These are phyloP conservation scores for Phytophthora hibernalis DNA, from an alignment of 352 stramenopile genomes.

Conservation along the genomic window DNA sequence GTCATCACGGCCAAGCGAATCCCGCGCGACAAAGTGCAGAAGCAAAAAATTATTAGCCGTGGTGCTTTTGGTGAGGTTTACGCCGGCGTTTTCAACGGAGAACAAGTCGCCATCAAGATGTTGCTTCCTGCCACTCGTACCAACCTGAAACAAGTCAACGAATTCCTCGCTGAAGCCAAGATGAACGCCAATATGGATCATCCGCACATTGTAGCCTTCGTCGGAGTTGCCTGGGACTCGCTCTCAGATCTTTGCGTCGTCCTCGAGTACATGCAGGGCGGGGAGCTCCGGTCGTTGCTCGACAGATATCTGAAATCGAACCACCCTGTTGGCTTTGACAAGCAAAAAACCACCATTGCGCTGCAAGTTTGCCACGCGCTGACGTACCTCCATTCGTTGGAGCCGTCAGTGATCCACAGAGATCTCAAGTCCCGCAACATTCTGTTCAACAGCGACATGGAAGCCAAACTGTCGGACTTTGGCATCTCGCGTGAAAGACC, in stretches of 20 bases:
- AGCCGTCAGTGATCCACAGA: slow-evolving; percentile 35
- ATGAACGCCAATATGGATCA: slow-evolving; percentile 58
- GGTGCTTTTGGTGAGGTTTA: slow-evolving; percentile 54
- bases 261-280: slow-evolving; percentile 54
- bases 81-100: slow-evolving; percentile 39
- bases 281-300: slow-evolving; percentile 48
- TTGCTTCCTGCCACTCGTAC: slow-evolving; percentile 18
- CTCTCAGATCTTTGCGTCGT: slow-evolving; percentile 56
- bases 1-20: slow-evolving; percentile 42
- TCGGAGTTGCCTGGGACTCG: slow-evolving; percentile 63
- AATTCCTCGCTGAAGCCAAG: slow-evolving; percentile 56
- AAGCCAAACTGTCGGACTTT: slow-evolving; percentile 53
- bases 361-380: slow-evolving; percentile 39
- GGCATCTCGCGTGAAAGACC: slow-evolving; percentile 35
- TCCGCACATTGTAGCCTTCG: slow-evolving; percentile 54
- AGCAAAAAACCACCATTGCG: slow-evolving; percentile 38
- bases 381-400: slow-evolving; percentile 32
- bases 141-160: slow-evolving; percentile 43
- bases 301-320: slow-evolving; percentile 23
- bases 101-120: slow-evolving; percentile 62
- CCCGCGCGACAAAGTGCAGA: slow-evolving; percentile 44
- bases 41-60: slow-evolving; percentile 42
- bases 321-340: slow-evolving; percentile 25
- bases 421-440: slow-evolving; percentile 46
- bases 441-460: slow-evolving; percentile 31